Conservation (phyloP, 2,329 filamentous ascomycete genomes). For the Botryotinia narcissicola region DNA sequence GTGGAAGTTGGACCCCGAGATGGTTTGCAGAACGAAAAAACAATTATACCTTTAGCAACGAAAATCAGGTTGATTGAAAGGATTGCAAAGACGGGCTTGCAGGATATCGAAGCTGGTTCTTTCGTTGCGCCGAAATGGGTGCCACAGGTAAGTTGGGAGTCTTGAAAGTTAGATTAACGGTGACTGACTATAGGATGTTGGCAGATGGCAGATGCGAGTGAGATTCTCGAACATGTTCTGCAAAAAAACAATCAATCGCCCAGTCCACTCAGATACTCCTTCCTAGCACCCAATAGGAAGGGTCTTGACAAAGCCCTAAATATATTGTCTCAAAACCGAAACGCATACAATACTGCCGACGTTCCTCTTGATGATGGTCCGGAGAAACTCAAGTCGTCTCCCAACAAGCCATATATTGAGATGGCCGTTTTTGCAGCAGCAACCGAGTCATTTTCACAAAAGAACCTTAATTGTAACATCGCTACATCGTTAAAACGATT, state of each 20-base stretch:
- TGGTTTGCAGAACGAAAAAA: constrained; percentile 84
- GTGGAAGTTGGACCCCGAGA: constrained; percentile 84
- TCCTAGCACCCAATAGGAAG: constrained; percentile 74
- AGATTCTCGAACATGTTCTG: constrained; percentile 70
- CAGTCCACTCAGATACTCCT: constrained; percentile 68
- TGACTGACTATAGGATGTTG: neutral
- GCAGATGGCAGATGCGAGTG: constrained; percentile 75
- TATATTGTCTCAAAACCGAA: constrained; percentile 55
- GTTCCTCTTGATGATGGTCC: constrained; percentile 32
- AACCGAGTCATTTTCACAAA: constrained; percentile 75
- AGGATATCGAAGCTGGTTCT: constrained; percentile 75
- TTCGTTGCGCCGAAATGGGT: constrained; percentile 85
- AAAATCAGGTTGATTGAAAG: constrained; percentile 75
- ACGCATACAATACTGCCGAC: constrained; percentile 48
- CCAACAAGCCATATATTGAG: constrained; percentile 53
- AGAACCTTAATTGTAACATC: constrained; percentile 80
- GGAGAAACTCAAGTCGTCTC: neutral
- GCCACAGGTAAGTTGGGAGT: constrained; percentile 59
- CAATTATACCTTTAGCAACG: constrained; percentile 63
- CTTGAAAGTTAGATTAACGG: neutral
- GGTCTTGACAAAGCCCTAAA: constrained; percentile 63
- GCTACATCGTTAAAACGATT: constrained; percentile 70
- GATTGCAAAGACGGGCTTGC: constrained; percentile 65
- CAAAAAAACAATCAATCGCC: constrained; percentile 53
- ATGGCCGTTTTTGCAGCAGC: constrained; percentile 80